These are phyloP conservation scores for Pezicula radicicola DNA, from an alignment of 2,329 filamentous ascomycete species.

Conservation along the genomic window DNA sequence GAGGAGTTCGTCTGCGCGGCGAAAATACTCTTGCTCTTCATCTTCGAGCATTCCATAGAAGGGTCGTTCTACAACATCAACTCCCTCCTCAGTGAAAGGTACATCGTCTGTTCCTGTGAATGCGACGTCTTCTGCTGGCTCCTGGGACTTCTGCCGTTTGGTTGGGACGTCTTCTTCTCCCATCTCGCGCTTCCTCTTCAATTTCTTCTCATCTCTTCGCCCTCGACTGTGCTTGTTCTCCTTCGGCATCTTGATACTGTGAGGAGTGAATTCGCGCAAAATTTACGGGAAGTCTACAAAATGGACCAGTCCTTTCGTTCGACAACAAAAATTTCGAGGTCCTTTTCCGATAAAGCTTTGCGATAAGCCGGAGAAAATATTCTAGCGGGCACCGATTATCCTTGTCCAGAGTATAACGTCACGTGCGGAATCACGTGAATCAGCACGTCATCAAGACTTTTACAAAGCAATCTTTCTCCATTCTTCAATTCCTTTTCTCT, in stretches of 20 bases:
- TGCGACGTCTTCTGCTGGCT: conserved; percentile 15
- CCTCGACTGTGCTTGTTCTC: conserved; percentile 56
- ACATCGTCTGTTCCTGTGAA: conserved; percentile 18
- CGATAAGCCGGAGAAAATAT: too few relatives aligned
- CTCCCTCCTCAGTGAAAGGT: conserved; percentile 11
- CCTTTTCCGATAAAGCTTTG: too few relatives aligned
- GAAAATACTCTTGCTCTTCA: conserved; percentile 94
- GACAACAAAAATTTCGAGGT: too few relatives aligned
- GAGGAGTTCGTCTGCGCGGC: conserved; percentile 82
- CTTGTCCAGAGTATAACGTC: too few relatives aligned
- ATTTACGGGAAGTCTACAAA: too few relatives aligned
- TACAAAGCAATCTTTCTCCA: not conserved
- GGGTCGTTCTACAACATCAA: conserved; percentile 20
- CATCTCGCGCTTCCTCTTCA: conserved; percentile 47
- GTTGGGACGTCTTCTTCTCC: conserved; percentile 26
- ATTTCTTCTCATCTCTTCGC: conserved; percentile 46
- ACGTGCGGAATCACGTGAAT: too few relatives aligned
- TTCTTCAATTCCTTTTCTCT: not conserved
- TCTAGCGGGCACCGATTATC: too few relatives aligned
- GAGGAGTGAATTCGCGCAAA: not conserved
- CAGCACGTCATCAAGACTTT: not conserved
- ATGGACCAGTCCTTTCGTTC: too few relatives aligned
- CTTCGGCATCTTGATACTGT: conserved; percentile 46
- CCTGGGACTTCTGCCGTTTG: conserved; percentile 32
- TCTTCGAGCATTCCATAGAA: conserved; percentile 94